These are phyloP conservation scores for Dactylonectria macrodidyma DNA, from an alignment of 2,329 filamentous ascomycete species.

Conservation along the genomic window DNA sequence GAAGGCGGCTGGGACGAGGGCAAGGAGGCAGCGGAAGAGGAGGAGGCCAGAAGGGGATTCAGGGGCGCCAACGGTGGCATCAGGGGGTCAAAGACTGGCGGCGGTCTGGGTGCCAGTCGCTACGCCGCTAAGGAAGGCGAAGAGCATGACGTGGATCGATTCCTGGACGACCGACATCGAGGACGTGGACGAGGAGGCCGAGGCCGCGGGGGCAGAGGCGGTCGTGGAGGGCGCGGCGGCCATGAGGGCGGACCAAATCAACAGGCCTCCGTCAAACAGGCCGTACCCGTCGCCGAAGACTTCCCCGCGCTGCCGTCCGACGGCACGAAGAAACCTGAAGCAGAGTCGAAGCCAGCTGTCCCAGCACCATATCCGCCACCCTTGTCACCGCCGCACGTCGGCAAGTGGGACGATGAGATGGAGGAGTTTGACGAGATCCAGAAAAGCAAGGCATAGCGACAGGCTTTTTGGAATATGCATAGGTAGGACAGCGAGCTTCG, in stretches of 20 bases:
- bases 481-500: neutral
- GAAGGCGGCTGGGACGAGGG: constrained; percentile 73
- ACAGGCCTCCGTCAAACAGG: constrained; percentile 41
- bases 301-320: constrained; percentile 55
- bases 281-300: constrained; percentile 50
- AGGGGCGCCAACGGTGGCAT: constrained; percentile 59
- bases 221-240: constrained; percentile 53
- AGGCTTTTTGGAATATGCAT: too few relatives aligned
- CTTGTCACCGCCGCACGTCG: constrained; percentile 52
- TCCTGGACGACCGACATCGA: constrained; percentile 54
- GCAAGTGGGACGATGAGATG: constrained; percentile 73
- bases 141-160: constrained; percentile 55
- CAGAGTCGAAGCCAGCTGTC: constrained; percentile 39
- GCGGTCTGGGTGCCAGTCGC: constrained; percentile 59
- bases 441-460: constrained; percentile 41
- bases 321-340: constrained; percentile 40
- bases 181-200: constrained; percentile 52
- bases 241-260: constrained; percentile 42
- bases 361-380: constrained; percentile 41
- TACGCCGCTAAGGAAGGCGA: constrained; percentile 56
- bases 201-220: constrained; percentile 52
- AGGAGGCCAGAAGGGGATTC: constrained; percentile 59
- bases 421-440: constrained; percentile 62
- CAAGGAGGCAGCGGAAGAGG: constrained; percentile 62
- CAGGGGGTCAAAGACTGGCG: constrained; percentile 55